These are phyloP conservation scores for Seminavis robusta DNA, from an alignment of 108 stramenopile genomes.

Conservation along the genomic window DNA sequence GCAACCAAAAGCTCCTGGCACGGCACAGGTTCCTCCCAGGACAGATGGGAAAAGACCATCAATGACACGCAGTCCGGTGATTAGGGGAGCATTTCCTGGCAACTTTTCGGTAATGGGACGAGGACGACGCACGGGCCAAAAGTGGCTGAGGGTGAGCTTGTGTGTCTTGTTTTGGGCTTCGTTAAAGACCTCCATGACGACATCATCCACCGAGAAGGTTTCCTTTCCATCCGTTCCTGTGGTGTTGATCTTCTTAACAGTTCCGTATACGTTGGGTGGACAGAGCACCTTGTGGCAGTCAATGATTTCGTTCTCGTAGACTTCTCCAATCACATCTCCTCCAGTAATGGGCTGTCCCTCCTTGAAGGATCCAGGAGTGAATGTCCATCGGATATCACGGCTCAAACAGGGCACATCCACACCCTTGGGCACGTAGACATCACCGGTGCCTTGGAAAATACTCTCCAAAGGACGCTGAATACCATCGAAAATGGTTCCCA, in stretches of 20 bases:
- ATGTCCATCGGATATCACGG: slow-evolving; percentile 89
- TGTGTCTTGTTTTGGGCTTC: slow-evolving; percentile 84
- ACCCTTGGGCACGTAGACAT: slow-evolving; percentile 97
- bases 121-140: slow-evolving; percentile 99
- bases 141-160: slow-evolving; percentile 90
- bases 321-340: slow-evolving; percentile 93
- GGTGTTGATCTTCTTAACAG: slow-evolving; percentile 93
- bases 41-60: slow-evolving; percentile 99
- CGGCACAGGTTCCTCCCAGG: slow-evolving; percentile 98
- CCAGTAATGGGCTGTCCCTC: slow-evolving; percentile 93
- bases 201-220: slow-evolving; percentile 89
- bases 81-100: slow-evolving; percentile 95
- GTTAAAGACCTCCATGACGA: slow-evolving; percentile 98
- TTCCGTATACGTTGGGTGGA: slow-evolving; percentile 98
- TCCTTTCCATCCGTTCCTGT: slow-evolving; percentile 94
- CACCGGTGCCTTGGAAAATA: slow-evolving; percentile 83
- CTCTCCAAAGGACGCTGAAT: slow-evolving; percentile 98
- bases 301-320: slow-evolving; percentile 98
- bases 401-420: slow-evolving; percentile 95
- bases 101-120: slow-evolving; percentile 98
- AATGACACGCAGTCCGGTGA: slow-evolving; percentile 98
- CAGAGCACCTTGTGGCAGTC: slow-evolving; percentile 96
- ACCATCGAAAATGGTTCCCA: slow-evolving; percentile 99
- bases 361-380: slow-evolving; percentile 84
- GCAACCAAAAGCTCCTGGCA: slow-evolving; percentile 99